A percentile compares a stretch with the other conserved stretches of the same genome.
Evolutionary conservation across 2,329 filamentous ascomycete genomes (phyloP).

Genomic region (Alternaria gaisen): DNA sequence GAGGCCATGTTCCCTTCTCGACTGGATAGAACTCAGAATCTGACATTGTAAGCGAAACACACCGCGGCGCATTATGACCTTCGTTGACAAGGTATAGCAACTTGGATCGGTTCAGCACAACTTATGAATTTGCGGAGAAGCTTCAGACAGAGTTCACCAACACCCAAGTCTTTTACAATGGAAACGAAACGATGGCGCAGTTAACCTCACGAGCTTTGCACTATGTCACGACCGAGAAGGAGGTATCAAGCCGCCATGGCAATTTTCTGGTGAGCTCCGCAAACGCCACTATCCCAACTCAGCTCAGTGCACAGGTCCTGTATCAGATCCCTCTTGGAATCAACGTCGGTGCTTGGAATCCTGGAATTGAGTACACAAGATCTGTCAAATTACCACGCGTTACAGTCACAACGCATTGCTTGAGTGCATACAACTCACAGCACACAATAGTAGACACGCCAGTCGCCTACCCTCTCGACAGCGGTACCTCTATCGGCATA

Average conservation of each 20-base stretch:
- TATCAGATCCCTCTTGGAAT: background rate
- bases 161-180: background rate
- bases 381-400: background rate
- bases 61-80: background rate
- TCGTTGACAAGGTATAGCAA: background rate
- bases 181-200: background rate
- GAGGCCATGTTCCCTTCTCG: background rate
- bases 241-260: background rate
- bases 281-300: background rate
- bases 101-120: background rate
- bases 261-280: background rate
- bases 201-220: background rate
- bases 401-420: background rate
- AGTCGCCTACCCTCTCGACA: background rate
- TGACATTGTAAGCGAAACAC: background rate
- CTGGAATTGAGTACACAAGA: background rate
- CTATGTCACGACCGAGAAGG: background rate
- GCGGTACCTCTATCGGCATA: background rate
- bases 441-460: background rate
- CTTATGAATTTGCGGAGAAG: background rate
- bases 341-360: background rate
- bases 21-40: background rate
- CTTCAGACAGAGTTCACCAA: background rate
- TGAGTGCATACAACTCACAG: background rate
- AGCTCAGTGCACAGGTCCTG: background rate